A percentile compares a stretch with the other conserved stretches of the same genome.
Conservation (phyloP, 495 filamentous ascomycete genomes). For the Neurospora sp. region DNA sequence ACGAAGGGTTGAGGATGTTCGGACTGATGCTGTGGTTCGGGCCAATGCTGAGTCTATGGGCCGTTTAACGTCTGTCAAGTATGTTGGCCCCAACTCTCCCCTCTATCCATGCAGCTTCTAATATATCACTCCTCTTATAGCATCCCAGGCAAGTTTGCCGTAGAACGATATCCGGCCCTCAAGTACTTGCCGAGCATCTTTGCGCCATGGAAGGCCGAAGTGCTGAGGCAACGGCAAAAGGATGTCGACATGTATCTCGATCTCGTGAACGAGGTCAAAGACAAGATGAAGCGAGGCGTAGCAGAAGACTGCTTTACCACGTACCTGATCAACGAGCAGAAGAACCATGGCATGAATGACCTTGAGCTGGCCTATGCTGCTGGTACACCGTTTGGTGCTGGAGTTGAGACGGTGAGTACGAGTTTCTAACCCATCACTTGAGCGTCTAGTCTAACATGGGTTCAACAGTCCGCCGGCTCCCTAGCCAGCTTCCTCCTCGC, state of each 20-base stretch:
- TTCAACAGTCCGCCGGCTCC: slow-evolving; percentile 29
- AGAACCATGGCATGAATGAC: slow-evolving; percentile 37
- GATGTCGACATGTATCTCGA: slow-evolving; percentile 42
- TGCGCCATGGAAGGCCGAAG: slow-evolving; percentile 47
- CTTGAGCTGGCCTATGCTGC: slow-evolving; percentile 48
- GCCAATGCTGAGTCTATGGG: slow-evolving; percentile 46
- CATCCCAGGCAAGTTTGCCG: slow-evolving; percentile 48
- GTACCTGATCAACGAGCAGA: slow-evolving; percentile 37
- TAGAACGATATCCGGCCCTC: slow-evolving; percentile 47
- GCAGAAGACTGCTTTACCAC: slow-evolving; percentile 41
- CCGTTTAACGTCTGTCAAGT: slow-evolving; percentile 47
- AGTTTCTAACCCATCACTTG: neutral
- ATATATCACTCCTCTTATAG: neutral
- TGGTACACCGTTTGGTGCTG: slow-evolving; percentile 51
- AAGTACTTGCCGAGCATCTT: slow-evolving; percentile 42
- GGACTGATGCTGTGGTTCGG: slow-evolving; percentile 40
- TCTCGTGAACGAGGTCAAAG: slow-evolving; percentile 32
- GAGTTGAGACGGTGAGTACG: slow-evolving; percentile 49
- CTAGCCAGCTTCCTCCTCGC: slow-evolving; percentile 48
- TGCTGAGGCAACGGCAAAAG: slow-evolving; percentile 38
- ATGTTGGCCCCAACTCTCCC: neutral
- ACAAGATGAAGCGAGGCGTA: slow-evolving; percentile 22
- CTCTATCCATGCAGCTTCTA: neutral
- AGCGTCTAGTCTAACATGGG: neutral
- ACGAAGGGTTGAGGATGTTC: slow-evolving; percentile 43